A percentile compares a stretch with the other conserved stretches of the same genome.
Evolutionary conservation across 345 rosid species (phyloP).

Genomic region (Orychophragmus violaceus): DNA sequence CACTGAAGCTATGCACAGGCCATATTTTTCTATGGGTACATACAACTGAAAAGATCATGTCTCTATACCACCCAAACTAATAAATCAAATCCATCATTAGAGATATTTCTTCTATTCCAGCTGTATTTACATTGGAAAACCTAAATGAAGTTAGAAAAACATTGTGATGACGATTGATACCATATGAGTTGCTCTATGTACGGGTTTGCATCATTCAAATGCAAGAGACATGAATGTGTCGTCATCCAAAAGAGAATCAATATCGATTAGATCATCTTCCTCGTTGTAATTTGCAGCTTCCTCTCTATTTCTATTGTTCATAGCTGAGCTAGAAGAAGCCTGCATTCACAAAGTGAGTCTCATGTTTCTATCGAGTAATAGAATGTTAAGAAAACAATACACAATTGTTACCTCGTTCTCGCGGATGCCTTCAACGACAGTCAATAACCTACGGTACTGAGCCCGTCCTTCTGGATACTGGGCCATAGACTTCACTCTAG

Average conservation of each 20-base stretch:
- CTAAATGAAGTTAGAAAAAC: slow-evolving; percentile 19
- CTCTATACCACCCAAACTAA: slow-evolving; percentile 15
- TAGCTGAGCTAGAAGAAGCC: slow-evolving; percentile 33
- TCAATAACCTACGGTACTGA: slow-evolving; percentile 77
- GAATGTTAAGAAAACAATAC: background rate
- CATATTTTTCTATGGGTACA: slow-evolving; percentile 13
- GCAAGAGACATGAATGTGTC: slow-evolving; percentile 70
- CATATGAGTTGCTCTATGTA: slow-evolving; percentile 3
- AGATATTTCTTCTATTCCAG: slow-evolving; percentile 3
- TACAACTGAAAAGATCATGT: slow-evolving; percentile 13
- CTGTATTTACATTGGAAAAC: slow-evolving; percentile 24
- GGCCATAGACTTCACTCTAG: slow-evolving; percentile 90
- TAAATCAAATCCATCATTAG: slow-evolving; percentile 2
- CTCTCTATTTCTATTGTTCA: slow-evolving; percentile 30
- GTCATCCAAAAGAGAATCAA: slow-evolving; percentile 67
- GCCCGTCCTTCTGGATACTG: slow-evolving; percentile 80
- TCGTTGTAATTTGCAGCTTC: slow-evolving; percentile 25
- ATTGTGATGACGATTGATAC: slow-evolving; percentile 3
- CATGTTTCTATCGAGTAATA: background rate
- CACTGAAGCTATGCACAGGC: background rate
- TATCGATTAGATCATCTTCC: slow-evolving; percentile 46
- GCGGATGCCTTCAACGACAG: slow-evolving; percentile 58
- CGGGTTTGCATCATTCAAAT: slow-evolving; percentile 39
- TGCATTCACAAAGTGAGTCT: slow-evolving; percentile 2
- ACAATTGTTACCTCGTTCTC: slow-evolving; percentile 50